Evolutionary conservation across 2,329 filamentous ascomycete species (phyloP), one percentile per base, ranked within the genome.

Genomic region (Aspergillus bombycis): DNA sequence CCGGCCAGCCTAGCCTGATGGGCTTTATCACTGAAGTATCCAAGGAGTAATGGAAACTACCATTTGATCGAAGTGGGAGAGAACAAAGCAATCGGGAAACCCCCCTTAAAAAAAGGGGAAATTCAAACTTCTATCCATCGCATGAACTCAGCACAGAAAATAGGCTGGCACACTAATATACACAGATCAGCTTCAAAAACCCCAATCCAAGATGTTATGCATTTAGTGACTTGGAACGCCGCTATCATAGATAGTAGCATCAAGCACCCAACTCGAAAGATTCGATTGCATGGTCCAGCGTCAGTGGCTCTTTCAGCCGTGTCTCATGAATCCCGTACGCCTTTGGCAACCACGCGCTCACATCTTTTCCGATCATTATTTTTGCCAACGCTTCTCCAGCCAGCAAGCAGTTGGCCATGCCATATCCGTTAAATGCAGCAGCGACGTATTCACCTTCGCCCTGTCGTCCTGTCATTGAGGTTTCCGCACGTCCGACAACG

Each of bases 391-490:
- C 71, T 54, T 75, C 70, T 2, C 72, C 74, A 48, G 68, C 65
- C 53, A 64, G 66, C 69, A 70, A 72, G 56, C 72, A 89, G 82
- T 84, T 88, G 83, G 58, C 78, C 88, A 90, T 90, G 0, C 88
- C 87, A 73, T 90, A 86, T 1, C 89, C 89, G 72, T 89, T 88
- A 68, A 90, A 90, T 11, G 85, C 83, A 2, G 84, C 86, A n/a
- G 81, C 82, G 2, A 88, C 77, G 83, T 85, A 91, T 62, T 76
- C 74, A 19, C 69, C 69, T 1, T 64, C 54, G 1, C 71, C 67
- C 9, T 34, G 32, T 10, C 71, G 58, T 6, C 62, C 67, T 7
- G 46, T 89, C 64, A 16, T 80, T 75, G 50, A 72, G 58, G 60
- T 74, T 1, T 82, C 81, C 60, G 81, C 78, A 2, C 74, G 69